These are phyloP conservation scores for Pichia thaimueangensis DNA, from an alignment of 805 yeast genomes.

Conservation along the genomic window DNA sequence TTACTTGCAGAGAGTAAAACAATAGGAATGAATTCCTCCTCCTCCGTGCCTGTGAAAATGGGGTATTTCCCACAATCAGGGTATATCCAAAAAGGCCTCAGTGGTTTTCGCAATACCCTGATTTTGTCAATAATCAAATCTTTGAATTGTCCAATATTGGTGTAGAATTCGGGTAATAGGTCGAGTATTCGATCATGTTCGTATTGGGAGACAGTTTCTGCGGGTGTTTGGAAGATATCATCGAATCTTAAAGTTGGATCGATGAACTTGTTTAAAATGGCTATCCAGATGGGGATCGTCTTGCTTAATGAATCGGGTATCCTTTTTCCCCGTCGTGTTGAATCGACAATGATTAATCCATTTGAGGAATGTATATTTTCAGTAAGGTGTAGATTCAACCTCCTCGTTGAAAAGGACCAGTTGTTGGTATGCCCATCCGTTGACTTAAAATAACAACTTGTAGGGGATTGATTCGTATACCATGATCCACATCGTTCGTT, in stretches of 20 bases:
- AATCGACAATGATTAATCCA: constrained; percentile 67
- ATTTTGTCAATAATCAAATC: constrained; percentile 15
- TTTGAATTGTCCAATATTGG: constrained; percentile 2
- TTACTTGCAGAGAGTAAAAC: constrained; percentile 57
- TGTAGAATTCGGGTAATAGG: constrained; percentile 34
- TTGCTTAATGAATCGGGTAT: constrained; percentile 86
- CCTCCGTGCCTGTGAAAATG: constrained; percentile 11
- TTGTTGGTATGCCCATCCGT: constrained; percentile 85
- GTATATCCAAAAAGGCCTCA: constrained; percentile 65
- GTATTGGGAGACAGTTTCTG: constrained; percentile 44
- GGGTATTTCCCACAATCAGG: constrained; percentile 37
- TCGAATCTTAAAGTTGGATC: constrained; percentile 27
- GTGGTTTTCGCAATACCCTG: constrained; percentile 33
- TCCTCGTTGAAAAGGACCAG: constrained; percentile 70
- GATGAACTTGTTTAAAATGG: constrained; percentile 56
- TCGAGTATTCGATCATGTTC: constrained; percentile 48
- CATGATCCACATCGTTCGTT: constrained; percentile 86
- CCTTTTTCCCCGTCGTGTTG: constrained; percentile 77
- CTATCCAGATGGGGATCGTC: constrained; percentile 90
- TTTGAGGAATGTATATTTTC: constrained; percentile 35
- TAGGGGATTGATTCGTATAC: constrained; percentile 48
- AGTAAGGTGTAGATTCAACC: constrained; percentile 70
- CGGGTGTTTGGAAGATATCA: constrained; percentile 34
- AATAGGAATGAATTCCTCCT: constrained; percentile 31
- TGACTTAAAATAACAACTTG: constrained; percentile 68